Conservation (phyloP, 1,139 yeast genomes). For the Lodderomyces parapsilosis region DNA sequence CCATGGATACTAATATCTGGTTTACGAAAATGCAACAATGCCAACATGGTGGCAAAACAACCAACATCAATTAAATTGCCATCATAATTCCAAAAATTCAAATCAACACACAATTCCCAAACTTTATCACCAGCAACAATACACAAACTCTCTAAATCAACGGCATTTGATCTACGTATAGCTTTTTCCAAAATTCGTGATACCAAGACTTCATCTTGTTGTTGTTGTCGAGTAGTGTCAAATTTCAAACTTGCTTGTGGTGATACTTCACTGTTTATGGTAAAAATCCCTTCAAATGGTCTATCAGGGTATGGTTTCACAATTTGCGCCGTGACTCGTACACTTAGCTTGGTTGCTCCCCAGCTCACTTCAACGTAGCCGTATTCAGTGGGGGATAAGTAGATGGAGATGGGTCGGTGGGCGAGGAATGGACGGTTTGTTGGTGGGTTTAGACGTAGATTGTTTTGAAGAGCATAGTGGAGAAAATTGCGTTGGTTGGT, state of each 20-base stretch:
- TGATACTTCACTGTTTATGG: constrained; percentile 80
- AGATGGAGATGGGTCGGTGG: constrained; percentile 61
- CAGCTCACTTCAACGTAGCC: constrained; percentile 79
- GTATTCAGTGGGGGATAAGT: constrained; percentile 60
- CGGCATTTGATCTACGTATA: constrained; percentile 81
- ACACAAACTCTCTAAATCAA: constrained; percentile 87
- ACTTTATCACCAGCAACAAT: constrained; percentile 88
- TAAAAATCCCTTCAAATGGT: constrained; percentile 89
- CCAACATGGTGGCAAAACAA: constrained; percentile 87
- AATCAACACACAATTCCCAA: constrained; percentile 88
- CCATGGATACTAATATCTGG: constrained; percentile 68
- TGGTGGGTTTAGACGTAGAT: constrained; percentile 54
- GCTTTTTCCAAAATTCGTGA: constrained; percentile 88
- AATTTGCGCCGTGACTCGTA: constrained; percentile 78
- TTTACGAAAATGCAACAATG: constrained; percentile 74
- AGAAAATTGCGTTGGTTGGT: constrained; percentile 63
- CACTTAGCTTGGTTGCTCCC: constrained; percentile 75
- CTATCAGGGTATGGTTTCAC: constrained; percentile 83
- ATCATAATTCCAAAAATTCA: constrained; percentile 84
- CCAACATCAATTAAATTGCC: constrained; percentile 92
- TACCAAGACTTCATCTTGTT: constrained; percentile 77
- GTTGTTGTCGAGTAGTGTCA: constrained; percentile 57
- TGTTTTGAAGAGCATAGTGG: constrained; percentile 59
- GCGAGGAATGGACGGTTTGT: constrained; percentile 60
- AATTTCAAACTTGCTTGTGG: constrained; percentile 88